Base-by-base conservation (phyloP, 1,284 basidiomycete species). In the Xerocomus minutiporus region DNA sequence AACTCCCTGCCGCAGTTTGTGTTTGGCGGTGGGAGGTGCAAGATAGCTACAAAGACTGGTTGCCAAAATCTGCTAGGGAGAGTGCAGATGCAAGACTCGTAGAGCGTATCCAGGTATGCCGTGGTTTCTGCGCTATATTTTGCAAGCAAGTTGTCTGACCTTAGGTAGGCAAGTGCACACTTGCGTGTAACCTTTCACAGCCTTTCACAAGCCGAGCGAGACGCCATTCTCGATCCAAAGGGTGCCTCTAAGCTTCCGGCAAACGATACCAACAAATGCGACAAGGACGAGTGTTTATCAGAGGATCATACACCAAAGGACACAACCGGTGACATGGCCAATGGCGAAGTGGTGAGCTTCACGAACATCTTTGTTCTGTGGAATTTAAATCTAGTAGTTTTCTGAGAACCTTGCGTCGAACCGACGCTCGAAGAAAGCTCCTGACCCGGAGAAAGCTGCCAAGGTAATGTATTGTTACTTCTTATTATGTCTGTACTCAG, bases 21-120 rank as follows among this genome's bases (percentile, higher is more conserved):
- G 72, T 90, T n/a, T 95, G 91, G 91, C 76, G 92, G 55, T 94
- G 92, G 92, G 92, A 95, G 65, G 83, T 88, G 7, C 83, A 78
- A 58, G 76, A 82, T 13, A 60, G 75, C 23, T 72, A 77, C 57
- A 67, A 72, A 47, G 73, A 80, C 45, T 86, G 86, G 81, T 69
- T 94, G 31, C 91, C 91, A 0, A 84, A 82, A 62, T 81, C 79
- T 60, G 76, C 77, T 8, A 74, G 75, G 53, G 87, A 90, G 55
- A 89, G 81, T 65, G 79, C 80, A 1, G 78, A 83, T 32, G 69
- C 69, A n/a, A 77, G 91, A 58, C 69, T 77, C 12, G 73, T 75
- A 26, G 90, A 94, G 59, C 79, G 91, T 52, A 59, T 77, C 17
- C 80, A 84, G 72, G 91, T 86, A 52, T 42, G 78, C 65, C 7